These are phyloP conservation scores for Sugiyamaella qingdaonensis DNA, from an alignment of 805 yeast species.

Conservation along the genomic window DNA sequence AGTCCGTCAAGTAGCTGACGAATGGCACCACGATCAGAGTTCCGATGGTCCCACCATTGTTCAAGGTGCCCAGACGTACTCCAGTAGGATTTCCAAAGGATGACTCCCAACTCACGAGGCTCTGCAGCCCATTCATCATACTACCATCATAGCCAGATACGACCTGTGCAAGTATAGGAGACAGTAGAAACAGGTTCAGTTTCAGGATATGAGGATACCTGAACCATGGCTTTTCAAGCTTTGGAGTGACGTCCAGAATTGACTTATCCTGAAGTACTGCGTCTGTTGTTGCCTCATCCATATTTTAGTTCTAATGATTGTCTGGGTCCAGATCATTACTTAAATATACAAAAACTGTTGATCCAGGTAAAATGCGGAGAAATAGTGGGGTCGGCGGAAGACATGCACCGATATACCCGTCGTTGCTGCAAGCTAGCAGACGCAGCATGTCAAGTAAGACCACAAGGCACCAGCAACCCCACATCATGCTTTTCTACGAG, in stretches of 20 bases:
- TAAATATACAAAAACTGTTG: too few species aligned
- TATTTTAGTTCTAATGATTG: neutral
- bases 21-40: constrained; percentile 66
- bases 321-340: too few species aligned
- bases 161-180: constrained; percentile 15
- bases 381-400: too few species aligned
- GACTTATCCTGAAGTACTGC: constrained; percentile 6
- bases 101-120: constrained; percentile 24
- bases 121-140: constrained; percentile 21
- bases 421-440: too few species aligned
- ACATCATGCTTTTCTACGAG: too few species aligned
- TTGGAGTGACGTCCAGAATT: constrained; percentile 14
- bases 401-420: too few species aligned
- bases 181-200: constrained; percentile 17
- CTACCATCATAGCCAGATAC: constrained; percentile 21
- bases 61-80: constrained; percentile 19
- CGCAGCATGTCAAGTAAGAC: too few species aligned
- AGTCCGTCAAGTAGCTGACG: constrained; percentile 56
- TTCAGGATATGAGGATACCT: constrained; percentile 15
- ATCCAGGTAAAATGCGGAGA: too few species aligned
- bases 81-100: constrained; percentile 21
- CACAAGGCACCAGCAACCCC: too few species aligned
- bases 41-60: constrained; percentile 40
- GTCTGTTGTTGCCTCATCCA: constrained; percentile 5
- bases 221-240: constrained; percentile 19